Percentiles rank a stretch among this genome's conserved stretches.
These are phyloP conservation scores for Phaeomoniella chlamydospora DNA, from an alignment of 2,329 filamentous ascomycete genomes.

Conservation along the genomic window DNA sequence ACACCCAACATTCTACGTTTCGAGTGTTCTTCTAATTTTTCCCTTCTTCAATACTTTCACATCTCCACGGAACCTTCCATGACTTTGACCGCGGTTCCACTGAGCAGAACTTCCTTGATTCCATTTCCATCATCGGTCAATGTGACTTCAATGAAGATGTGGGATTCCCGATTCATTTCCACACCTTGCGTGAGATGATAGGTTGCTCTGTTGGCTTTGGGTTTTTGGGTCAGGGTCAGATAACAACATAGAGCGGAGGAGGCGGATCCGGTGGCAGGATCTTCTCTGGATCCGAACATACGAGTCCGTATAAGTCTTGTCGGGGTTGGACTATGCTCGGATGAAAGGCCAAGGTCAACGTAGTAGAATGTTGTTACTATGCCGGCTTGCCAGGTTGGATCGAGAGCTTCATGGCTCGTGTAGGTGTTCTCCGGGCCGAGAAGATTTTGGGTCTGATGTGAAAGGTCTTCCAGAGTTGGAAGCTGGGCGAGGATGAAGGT, in stretches of 20 bases:
- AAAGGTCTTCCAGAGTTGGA: slow-evolving; percentile 43
- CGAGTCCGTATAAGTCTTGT: neutral
- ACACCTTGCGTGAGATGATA: slow-evolving; percentile 50
- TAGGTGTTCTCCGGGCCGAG: slow-evolving; percentile 13
- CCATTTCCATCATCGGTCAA: slow-evolving; percentile 7
- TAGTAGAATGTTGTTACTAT: slow-evolving; percentile 18
- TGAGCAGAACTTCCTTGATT: slow-evolving; percentile 19
- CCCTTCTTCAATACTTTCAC: no score
- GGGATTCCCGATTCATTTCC: slow-evolving; percentile 45
- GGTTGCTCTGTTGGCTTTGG: slow-evolving; percentile 13
- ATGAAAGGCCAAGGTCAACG: slow-evolving; percentile 6
- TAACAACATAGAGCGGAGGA: slow-evolving; percentile 42
- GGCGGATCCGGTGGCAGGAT: slow-evolving; percentile 50
- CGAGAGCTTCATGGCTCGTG: slow-evolving; percentile 11
- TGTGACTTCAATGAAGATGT: slow-evolving; percentile 19
- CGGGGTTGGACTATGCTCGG: neutral
- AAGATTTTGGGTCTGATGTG: slow-evolving; percentile 12
- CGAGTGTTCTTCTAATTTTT: no score
- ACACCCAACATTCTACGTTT: no score
- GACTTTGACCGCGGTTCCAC: slow-evolving; percentile 19
- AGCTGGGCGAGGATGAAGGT: slow-evolving; percentile 51
- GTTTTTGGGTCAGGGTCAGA: slow-evolving; percentile 31
- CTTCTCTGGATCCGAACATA: slow-evolving; percentile 22
- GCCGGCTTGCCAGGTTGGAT: slow-evolving; percentile 18
- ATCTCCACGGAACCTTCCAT: slow-evolving; percentile 14